A percentile compares a stretch with the other conserved stretches of the same genome.
Conservation (phyloP, 768 basidiomycete species). For the Pleurotus sapidus region DNA sequence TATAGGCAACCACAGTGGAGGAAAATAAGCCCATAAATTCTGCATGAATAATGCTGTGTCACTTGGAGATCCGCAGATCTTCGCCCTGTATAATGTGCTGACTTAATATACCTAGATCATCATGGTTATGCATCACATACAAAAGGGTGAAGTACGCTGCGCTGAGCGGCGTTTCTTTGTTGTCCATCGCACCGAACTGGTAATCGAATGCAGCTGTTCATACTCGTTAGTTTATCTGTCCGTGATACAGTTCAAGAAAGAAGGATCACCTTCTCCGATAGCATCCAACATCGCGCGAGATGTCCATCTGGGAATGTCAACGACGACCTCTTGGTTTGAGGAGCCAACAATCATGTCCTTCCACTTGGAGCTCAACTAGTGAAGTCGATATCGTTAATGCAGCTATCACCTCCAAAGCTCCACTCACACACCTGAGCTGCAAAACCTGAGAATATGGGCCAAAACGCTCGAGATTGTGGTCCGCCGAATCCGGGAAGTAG, state of each 20-base stretch:
- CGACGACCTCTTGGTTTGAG: conserved; percentile 31
- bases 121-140: conserved; percentile 27
- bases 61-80: conserved; percentile 43
- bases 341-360: conserved; percentile 45
- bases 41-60: conserved; percentile 45
- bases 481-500: conserved; percentile 55
- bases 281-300: conserved; percentile 50
- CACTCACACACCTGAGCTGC: conserved; percentile 36
- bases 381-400: conserved; percentile 13
- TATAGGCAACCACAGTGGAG: conserved; percentile 41
- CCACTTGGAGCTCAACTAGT: conserved; percentile 48
- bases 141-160: conserved; percentile 28
- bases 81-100: conserved; percentile 29
- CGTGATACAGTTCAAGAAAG: background rate
- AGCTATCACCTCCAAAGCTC: conserved; percentile 13
- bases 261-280: conserved; percentile 42
- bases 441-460: conserved; percentile 44
- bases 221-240: background rate
- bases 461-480: conserved; percentile 46
- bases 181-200: conserved; percentile 48
- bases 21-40: conserved; percentile 31
- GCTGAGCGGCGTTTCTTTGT: conserved; percentile 47
- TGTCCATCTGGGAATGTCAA: conserved; percentile 50
- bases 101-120: background rate
- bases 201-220: conserved; percentile 49